Conservation (phyloP, 305 asterid genomes). For the Plantago coronopus region DNA sequence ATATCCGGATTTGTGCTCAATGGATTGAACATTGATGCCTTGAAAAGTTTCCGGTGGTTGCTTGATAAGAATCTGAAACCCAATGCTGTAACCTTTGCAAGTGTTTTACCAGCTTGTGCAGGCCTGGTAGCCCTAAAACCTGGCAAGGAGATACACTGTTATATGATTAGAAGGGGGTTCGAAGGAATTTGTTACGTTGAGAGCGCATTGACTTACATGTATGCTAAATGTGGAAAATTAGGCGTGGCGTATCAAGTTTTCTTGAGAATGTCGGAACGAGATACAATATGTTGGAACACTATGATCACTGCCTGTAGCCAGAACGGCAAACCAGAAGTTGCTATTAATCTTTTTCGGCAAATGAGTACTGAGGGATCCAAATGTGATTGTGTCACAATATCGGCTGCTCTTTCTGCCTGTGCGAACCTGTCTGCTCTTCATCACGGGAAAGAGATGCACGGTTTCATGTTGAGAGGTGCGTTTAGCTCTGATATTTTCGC, state of each 20-base stretch:
- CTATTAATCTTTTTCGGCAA: constrained; percentile 51
- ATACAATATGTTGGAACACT: constrained; percentile 76
- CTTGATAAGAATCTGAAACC: constrained; percentile 55
- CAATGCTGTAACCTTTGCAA: constrained; percentile 75
- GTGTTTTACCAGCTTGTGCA: constrained; percentile 81
- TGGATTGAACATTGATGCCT: constrained; percentile 60
- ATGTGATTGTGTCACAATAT: constrained; percentile 67
- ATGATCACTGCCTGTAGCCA: constrained; percentile 66
- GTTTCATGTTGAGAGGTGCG: constrained; percentile 51
- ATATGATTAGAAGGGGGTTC: constrained; percentile 44
- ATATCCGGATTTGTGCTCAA: constrained; percentile 73
- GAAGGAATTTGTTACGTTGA: constrained; percentile 61
- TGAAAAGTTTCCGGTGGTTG: constrained; percentile 50
- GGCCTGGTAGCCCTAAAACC: constrained; percentile 47
- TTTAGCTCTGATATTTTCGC: constrained; percentile 48
- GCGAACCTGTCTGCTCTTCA: constrained; percentile 55
- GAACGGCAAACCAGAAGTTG: constrained; percentile 63
- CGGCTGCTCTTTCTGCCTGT: constrained; percentile 76
- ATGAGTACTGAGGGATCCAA: constrained; percentile 61
- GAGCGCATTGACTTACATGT: constrained; percentile 78
- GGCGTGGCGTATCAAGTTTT: constrained; percentile 57
- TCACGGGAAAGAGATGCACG: constrained; percentile 67
- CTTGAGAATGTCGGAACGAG: constrained; percentile 47
- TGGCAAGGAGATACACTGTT: constrained; percentile 73
- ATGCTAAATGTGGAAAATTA: constrained; percentile 75